Base-by-base conservation (phyloP, 495 filamentous ascomycete species). In the Penicillium daleae region DNA sequence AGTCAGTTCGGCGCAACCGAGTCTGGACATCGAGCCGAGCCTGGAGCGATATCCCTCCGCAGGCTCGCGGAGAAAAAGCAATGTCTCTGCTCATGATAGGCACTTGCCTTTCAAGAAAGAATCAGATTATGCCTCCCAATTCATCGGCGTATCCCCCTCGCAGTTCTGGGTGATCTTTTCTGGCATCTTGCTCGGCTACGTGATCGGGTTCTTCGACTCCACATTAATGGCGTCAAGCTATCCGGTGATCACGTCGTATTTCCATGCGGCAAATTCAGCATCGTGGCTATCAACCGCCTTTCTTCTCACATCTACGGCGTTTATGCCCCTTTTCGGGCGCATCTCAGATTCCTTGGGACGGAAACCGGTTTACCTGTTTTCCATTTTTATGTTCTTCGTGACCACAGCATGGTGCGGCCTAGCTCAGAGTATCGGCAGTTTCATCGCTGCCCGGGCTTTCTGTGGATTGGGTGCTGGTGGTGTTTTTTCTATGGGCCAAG, bases 241-340 rank as follows among this genome's bases (percentile, higher is more conserved):
- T 72, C 91, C 90, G 9, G 89, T 91, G 33, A 92, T 94, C 56
- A 93, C 90, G 0, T 91, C 89, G 0, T 85, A 91, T 67, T 93
- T 94, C 71, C 78, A 87, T 55, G 83, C 87, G 53, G 88, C 89
- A 15, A 92, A 93, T 67, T 80, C 83, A 19, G 90, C 90, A 7
- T 92, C 90, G 10, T 94, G 91, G 91, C 79, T 94, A 4, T 92
- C 90, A 22, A 92, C 90, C 0, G 86, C 90, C 0, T 94, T 93
- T 57, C 68, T 92, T 9, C 77, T 94, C n/a, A 92, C 90, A 0
- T 88, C 86, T 17, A 92, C 89, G 5, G 83, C 86, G 32, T 89
- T 92, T 66, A 85, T 92, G 68, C 90, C 90, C 0, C 75, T 94
- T 3, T 86, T 90, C 58, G 90, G 89, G 17, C 80, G 90, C 6